Percentiles rank a stretch among this genome's conserved stretches.
Evolutionary conservation across 371 early-diverging fungal species (phyloP).

Genomic region (Nematocida minor): DNA sequence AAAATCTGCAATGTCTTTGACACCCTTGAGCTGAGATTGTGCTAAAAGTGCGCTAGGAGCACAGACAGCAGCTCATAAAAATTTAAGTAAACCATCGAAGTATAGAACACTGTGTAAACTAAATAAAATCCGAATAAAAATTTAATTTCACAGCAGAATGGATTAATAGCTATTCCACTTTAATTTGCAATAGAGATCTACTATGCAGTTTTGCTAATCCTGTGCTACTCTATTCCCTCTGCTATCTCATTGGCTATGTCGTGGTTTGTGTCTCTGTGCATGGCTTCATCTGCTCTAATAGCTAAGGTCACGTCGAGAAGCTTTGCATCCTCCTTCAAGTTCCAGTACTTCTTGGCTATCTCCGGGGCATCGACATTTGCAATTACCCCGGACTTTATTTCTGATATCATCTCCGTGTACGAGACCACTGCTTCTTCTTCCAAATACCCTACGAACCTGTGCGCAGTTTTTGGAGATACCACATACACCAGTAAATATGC

Average conservation of each 20-base stretch:
- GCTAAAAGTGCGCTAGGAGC: too few species aligned
- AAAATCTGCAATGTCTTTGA: too few species aligned
- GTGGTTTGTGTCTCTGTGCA: constrained; percentile 83
- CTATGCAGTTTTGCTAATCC: too few species aligned
- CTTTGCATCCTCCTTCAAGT: constrained; percentile 72
- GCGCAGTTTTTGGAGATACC: constrained; percentile 73
- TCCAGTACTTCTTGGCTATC: constrained; percentile 82
- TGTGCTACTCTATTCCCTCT: not conserved
- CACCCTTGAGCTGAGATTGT: too few species aligned
- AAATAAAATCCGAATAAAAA: too few species aligned
- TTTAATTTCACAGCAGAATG: too few species aligned
- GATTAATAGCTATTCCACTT: too few species aligned
- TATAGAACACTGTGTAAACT: too few species aligned
- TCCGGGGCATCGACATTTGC: constrained; percentile 69
- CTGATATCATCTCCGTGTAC: constrained; percentile 78
- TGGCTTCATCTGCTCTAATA: constrained; percentile 81
- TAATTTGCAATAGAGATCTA: too few species aligned
- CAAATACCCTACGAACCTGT: constrained; percentile 71
- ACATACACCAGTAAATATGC: constrained; percentile 76
- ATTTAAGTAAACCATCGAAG: too few species aligned
- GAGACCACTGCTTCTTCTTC: constrained; percentile 84
- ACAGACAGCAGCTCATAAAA: too few species aligned
- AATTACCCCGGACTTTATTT: constrained; percentile 73
- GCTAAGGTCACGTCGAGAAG: constrained; percentile 82
- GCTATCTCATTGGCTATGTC: constrained; percentile 39